Evolutionary conservation across 768 basidiomycete species (phyloP).

Genomic region (Auricularia cornea): DNA sequence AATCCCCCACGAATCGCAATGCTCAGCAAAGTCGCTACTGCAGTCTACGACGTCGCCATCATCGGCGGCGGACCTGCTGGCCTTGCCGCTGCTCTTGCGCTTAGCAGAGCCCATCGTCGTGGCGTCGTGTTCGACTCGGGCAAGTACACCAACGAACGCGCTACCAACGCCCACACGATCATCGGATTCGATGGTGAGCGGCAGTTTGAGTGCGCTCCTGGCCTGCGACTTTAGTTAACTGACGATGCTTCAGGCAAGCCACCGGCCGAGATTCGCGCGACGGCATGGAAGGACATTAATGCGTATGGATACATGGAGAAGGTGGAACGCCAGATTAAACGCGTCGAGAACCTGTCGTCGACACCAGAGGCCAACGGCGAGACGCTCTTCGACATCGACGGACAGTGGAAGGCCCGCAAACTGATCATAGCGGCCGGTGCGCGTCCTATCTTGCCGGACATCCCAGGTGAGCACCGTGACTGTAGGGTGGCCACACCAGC

Average conservation of each 20-base stretch:
- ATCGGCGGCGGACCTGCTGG: constrained; percentile 21
- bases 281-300: not conserved
- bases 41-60: not conserved
- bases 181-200: constrained; percentile 1
- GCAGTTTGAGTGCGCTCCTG: not conserved
- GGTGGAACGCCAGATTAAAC: not conserved
- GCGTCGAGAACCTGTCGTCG: not conserved
- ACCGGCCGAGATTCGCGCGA: not conserved
- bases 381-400: not conserved
- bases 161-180: constrained; percentile 11
- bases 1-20: not conserved
- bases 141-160: constrained; percentile 13
- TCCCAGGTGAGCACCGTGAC: not conserved
- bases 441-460: not conserved
- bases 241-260: not conserved
- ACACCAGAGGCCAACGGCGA: not conserved
- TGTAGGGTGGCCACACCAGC: no score
- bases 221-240: not conserved
- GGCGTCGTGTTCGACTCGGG: constrained; percentile 16
- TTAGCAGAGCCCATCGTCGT: constrained; percentile 13
- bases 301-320: not conserved
- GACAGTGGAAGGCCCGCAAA: not conserved
- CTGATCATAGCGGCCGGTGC: not conserved
- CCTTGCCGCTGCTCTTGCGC: constrained; percentile 15
- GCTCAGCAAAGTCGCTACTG: not conserved